A percentile compares a stretch with the other conserved stretches of the same genome.
Conservation (phyloP, 1,284 basidiomycete genomes). For the Fomitopsis pinicola region DNA sequence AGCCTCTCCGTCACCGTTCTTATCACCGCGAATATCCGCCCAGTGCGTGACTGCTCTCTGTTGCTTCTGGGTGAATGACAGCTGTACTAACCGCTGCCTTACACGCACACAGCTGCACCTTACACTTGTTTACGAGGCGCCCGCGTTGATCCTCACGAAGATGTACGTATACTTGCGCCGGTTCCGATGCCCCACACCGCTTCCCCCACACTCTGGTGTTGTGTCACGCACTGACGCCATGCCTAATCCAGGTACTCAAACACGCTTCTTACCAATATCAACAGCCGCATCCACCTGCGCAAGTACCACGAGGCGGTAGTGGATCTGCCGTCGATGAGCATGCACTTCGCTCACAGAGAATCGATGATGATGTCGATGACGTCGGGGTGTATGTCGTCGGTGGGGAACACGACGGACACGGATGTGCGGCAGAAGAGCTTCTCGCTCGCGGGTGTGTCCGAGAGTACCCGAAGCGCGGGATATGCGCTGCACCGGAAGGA, state of each 20-base stretch:
- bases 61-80: not conserved
- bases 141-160: not conserved
- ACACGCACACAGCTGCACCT: not conserved
- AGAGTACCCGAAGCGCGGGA: not conserved
- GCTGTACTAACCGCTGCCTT: not conserved
- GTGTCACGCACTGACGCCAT: not conserved
- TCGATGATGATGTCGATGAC: not conserved
- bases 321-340: not conserved
- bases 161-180: not conserved
- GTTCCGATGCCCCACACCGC: not conserved
- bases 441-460: not conserved
- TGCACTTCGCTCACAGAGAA: not conserved
- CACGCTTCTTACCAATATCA: not conserved
- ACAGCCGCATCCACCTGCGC: not conserved
- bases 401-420: not conserved
- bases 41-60: not conserved
- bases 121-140: not conserved
- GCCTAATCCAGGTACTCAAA: not conserved
- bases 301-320: not conserved
- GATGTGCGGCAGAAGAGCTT: not conserved
- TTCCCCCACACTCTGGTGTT: not conserved
- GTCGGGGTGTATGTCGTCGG: not conserved
- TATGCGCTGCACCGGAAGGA: not conserved
- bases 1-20: conserved; percentile 1
- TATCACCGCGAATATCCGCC: not conserved